These are phyloP conservation scores for Spiraea crenata DNA, from an alignment of 331 rosid species.

Conservation along the genomic window DNA sequence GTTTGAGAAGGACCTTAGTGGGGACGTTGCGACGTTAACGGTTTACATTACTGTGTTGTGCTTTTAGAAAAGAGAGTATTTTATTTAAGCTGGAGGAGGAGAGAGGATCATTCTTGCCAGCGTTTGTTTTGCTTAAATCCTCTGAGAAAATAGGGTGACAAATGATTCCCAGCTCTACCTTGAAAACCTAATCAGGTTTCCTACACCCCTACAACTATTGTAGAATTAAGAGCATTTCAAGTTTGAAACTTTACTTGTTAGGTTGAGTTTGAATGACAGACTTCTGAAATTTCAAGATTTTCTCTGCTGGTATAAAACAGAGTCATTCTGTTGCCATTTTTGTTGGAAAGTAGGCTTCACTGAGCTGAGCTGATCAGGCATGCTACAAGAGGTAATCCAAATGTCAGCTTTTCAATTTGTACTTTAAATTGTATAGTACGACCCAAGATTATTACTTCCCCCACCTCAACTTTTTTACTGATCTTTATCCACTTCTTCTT, in stretches of 20 bases:
- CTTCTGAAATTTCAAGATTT: neutral
- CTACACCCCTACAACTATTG: neutral
- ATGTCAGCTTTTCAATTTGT: neutral
- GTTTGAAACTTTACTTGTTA: neutral
- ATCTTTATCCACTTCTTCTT: conserved; percentile 12
- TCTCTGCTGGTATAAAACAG: neutral
- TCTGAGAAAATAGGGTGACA: neutral
- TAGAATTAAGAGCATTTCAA: neutral
- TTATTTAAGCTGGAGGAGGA: neutral
- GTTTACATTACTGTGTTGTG: conserved; percentile 2
- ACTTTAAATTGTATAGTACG: neutral
- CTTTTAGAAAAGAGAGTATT: conserved; percentile 17
- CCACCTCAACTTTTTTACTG: neutral
- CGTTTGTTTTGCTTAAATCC: neutral
- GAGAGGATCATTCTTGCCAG: no score
- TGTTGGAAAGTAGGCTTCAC: neutral
- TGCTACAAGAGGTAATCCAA: conserved; percentile 12
- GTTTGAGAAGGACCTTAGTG: conserved; percentile 2
- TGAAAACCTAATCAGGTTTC: neutral
- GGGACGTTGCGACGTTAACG: conserved; percentile 17
- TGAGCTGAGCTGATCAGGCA: neutral
- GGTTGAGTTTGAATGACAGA: neutral
- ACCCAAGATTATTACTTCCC: conserved; percentile 9
- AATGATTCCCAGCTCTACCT: conserved; percentile 8
- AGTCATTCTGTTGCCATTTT: neutral